phyloP scores from a whole-genome alignment of 352 stramenopile genomes.

The Pythium brachiatum region DNA sequence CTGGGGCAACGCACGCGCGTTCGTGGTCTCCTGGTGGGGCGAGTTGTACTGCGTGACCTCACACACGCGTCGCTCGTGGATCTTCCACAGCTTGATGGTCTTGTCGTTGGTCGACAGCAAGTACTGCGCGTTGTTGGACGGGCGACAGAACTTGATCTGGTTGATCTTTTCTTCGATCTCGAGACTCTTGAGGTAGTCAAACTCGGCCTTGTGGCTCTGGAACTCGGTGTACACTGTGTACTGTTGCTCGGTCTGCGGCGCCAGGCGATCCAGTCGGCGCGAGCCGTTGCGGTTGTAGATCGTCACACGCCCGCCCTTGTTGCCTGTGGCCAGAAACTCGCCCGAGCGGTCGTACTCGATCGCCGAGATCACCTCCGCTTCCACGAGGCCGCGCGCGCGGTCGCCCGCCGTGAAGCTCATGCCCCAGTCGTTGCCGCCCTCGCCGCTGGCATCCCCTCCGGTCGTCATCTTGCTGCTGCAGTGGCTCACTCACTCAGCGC shows the following conservation, averaged over 20 bases:
- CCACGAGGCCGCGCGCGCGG: slow-evolving; percentile 58
- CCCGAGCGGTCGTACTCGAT: slow-evolving; percentile 93
- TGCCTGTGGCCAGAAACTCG: slow-evolving; percentile 92
- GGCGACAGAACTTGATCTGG: slow-evolving; percentile 94
- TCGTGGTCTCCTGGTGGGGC: slow-evolving; percentile 23
- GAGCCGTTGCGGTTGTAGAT: slow-evolving; percentile 78
- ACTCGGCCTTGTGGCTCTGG: slow-evolving; percentile 96
- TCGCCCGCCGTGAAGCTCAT: slow-evolving; percentile 51
- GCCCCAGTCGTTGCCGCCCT: slow-evolving; percentile 42
- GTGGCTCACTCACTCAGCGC: background rate
- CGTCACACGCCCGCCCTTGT: slow-evolving; percentile 91
- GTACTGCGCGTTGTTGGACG: slow-evolving; percentile 88
- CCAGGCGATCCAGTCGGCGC: slow-evolving; percentile 4
- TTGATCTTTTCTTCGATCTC: slow-evolving; percentile 99
- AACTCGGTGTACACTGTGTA: slow-evolving; percentile 91
- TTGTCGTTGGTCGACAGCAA: slow-evolving; percentile 97
- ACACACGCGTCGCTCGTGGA: slow-evolving; percentile 78
- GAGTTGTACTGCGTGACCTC: slow-evolving; percentile 77
- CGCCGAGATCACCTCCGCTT: slow-evolving; percentile 93
- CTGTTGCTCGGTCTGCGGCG: slow-evolving; percentile 27
- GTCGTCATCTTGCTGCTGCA: slow-evolving; percentile 13
- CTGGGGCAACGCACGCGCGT: background rate
- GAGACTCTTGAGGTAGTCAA: slow-evolving; percentile 97
- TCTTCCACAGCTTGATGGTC: slow-evolving; percentile 97
- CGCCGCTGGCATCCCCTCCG: slow-evolving; percentile 11